A percentile compares a stretch with the other conserved stretches of the same genome.
Conservation (phyloP, 345 rosid genomes). For the Brassica carinata region DNA sequence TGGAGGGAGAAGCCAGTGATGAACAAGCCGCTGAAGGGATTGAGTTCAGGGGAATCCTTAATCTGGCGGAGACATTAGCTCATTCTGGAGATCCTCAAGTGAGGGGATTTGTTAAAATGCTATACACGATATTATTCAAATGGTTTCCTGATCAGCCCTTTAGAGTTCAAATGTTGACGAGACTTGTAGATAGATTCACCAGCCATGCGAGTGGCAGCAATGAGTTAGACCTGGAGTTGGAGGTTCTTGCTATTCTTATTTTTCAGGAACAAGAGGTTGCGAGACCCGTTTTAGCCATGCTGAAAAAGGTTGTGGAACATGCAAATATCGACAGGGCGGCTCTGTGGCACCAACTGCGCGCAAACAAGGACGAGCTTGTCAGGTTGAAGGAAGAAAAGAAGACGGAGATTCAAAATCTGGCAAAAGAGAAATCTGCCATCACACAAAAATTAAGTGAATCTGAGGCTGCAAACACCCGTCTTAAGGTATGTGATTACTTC, state of each 20-base stretch:
- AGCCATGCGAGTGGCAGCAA: conserved; percentile 60
- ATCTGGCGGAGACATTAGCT: conserved; percentile 92
- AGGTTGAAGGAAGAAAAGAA: conserved; percentile 71
- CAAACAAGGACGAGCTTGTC: conserved; percentile 78
- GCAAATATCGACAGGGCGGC: conserved; percentile 93
- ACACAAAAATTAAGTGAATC: conserved; percentile 75
- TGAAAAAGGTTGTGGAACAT: conserved; percentile 84
- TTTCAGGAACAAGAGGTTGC: conserved; percentile 81
- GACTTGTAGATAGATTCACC: conserved; percentile 87
- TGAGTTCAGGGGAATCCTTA: conserved; percentile 77
- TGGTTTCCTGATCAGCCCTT: conserved; percentile 83
- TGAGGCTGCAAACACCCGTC: conserved; percentile 69
- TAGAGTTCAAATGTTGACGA: conserved; percentile 76
- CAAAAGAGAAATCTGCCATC: conserved; percentile 62
- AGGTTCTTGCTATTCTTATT: conserved; percentile 75
- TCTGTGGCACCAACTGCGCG: conserved; percentile 87
- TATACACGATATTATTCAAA: conserved; percentile 79
- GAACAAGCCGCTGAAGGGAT: conserved; percentile 61
- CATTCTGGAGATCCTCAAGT: conserved; percentile 71
- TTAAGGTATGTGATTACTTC: conserved; percentile 61
- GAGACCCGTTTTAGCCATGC: conserved; percentile 76
- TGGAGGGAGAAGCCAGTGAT: conserved; percentile 66
- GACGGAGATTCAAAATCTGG: conserved; percentile 65
- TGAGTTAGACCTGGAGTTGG: conserved; percentile 74
- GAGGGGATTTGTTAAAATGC: conserved; percentile 80